Evolutionary conservation across 2,329 filamentous ascomycete genomes (phyloP).

Genomic region (Neurospora sp.): DNA sequence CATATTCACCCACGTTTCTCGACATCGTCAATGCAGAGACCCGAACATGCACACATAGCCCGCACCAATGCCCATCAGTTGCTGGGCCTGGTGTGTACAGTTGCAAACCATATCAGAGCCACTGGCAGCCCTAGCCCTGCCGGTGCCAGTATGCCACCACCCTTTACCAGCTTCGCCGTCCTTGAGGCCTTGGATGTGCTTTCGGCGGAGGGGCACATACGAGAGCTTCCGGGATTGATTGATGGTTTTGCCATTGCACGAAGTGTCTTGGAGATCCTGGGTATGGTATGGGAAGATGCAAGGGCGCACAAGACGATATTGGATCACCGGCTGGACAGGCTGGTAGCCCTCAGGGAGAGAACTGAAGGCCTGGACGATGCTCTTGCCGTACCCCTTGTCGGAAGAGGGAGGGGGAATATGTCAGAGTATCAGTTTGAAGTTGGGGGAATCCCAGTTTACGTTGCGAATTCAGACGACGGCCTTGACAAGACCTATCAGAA

Average conservation of each 20-base stretch:
- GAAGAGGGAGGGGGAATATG: neutral
- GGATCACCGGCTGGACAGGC: conserved; percentile 25
- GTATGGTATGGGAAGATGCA: conserved; percentile 49
- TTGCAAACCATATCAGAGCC: conserved; percentile 25
- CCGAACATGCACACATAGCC: conserved; percentile 37
- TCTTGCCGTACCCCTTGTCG: neutral
- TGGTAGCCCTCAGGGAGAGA: conserved; percentile 25
- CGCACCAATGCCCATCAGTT: conserved; percentile 42
- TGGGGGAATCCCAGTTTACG: conserved; percentile 8
- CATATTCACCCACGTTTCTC: conserved; percentile 37
- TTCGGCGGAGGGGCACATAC: conserved; percentile 45
- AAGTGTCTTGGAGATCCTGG: conserved; percentile 44
- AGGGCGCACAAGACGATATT: conserved; percentile 39
- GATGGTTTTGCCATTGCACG: conserved; percentile 43
- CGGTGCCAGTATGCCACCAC: conserved; percentile 37
- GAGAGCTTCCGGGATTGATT: conserved; percentile 40
- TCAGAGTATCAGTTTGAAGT: neutral
- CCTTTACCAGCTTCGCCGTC: conserved; percentile 52
- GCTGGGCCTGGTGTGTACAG: conserved; percentile 34
- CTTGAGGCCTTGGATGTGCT: conserved; percentile 57
- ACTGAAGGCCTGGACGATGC: neutral
- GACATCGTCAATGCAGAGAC: conserved; percentile 26
- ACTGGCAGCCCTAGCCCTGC: conserved; percentile 13
- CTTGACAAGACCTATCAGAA: neutral
- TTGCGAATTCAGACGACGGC: conserved; percentile 2